Conservation (phyloP, 75 land plant genomes). For the Selaginella moellendorffii region DNA sequence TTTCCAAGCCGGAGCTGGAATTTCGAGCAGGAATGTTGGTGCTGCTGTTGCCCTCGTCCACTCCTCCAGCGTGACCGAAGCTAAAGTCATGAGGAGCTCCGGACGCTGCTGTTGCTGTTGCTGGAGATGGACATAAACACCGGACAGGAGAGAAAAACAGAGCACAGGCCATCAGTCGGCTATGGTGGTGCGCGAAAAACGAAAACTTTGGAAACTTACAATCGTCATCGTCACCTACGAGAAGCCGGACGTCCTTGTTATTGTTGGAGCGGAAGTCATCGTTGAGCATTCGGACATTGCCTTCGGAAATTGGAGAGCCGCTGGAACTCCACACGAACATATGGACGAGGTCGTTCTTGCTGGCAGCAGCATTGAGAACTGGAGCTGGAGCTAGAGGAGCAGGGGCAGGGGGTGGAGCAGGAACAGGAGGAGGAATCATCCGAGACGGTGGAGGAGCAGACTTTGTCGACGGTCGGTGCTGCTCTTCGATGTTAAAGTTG, state of each 20-base stretch:
- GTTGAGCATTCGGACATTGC: background rate
- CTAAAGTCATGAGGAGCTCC: background rate
- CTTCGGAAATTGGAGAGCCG: slow-evolving; percentile 92
- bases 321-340: slow-evolving; percentile 99
- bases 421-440: too few relatives aligned
- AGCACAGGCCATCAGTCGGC: background rate
- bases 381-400: too few relatives aligned
- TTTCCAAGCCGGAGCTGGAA: background rate
- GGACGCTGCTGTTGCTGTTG: background rate
- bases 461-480: background rate
- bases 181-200: too few relatives aligned
- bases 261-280: background rate
- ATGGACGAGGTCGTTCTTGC: slow-evolving; percentile 26
- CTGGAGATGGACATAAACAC: background rate
- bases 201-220: background rate
- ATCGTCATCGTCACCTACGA: background rate
- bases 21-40: background rate
- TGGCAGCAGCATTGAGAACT: background rate
- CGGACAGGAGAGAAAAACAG: background rate
- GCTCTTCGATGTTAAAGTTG: background rate
- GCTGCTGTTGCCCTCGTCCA: background rate
- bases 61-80: background rate
- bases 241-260: background rate
- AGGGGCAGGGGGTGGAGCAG: too few relatives aligned
- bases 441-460: background rate